These are phyloP conservation scores for Pythium biforme DNA, from an alignment of 352 stramenopile genomes.

Conservation along the genomic window DNA sequence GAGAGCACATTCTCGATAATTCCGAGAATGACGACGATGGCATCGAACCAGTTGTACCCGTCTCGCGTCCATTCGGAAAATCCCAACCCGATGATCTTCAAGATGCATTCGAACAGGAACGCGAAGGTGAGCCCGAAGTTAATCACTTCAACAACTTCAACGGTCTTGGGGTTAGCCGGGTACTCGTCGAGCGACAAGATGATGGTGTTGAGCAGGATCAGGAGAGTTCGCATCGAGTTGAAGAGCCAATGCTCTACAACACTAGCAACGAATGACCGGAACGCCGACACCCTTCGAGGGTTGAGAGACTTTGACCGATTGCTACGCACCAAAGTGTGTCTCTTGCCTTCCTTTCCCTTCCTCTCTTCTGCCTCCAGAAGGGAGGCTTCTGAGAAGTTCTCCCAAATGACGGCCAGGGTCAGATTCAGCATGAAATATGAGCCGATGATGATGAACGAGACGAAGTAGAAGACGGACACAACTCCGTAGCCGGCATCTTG, in stretches of 20 bases:
- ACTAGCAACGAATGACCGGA: conserved; percentile 19
- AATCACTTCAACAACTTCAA: conserved; percentile 47
- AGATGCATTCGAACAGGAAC: conserved; percentile 46
- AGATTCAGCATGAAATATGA: conserved; percentile 92
- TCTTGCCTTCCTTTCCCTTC: conserved; percentile 31
- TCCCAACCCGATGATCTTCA: conserved; percentile 78
- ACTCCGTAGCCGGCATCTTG: conserved; percentile 50
- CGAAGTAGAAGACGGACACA: conserved; percentile 76
- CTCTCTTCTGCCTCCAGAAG: conserved; percentile 54
- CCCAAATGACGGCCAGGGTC: conserved; percentile 88
- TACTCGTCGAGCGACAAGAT: conserved; percentile 83
- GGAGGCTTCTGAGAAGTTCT: conserved; percentile 63
- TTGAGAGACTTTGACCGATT: not conserved
- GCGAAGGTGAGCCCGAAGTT: conserved; percentile 58
- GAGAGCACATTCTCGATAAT: conserved; percentile 44
- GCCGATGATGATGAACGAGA: conserved; percentile 86
- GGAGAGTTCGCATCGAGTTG: conserved; percentile 40
- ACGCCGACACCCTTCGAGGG: not conserved
- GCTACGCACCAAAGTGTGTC: not conserved
- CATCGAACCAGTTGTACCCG: conserved; percentile 83
- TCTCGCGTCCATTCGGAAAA: conserved; percentile 45
- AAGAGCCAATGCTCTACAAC: conserved; percentile 60
- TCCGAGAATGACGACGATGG: conserved; percentile 46
- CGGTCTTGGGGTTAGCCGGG: conserved; percentile 40
- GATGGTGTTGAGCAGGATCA: conserved; percentile 86